Base-by-base conservation (phyloP, 768 basidiomycete genomes). In the Rossbeevera mucosa region DNA sequence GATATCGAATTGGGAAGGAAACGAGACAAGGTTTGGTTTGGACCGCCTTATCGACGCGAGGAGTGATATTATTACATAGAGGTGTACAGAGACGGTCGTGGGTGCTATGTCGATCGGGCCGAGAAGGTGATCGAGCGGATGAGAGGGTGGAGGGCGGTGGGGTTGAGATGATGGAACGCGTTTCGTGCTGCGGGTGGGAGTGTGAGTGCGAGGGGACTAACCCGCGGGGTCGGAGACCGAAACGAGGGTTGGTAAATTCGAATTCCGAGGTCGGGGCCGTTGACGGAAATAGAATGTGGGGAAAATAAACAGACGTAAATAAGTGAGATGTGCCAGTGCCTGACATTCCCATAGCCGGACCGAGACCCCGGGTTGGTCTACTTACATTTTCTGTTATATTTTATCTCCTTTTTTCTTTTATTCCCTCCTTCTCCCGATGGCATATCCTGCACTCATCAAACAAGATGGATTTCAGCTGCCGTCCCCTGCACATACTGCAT, bases 381-480 rank as follows among this genome's bases (percentile, higher is more conserved):
- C 12, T 36, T 20, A 24, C 21, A 29, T 26, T 20, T 36, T 18
- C n/a, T 36, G 33, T 9, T 36, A 36, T 36, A 36, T 36, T 36
- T 36, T 36, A n/a, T 36, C 33, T 36, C 33, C 8, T 36, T 36
- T 36, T 18, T 36, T 6, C 20, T 18, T 36, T 25, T 12, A 14
- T 33, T 18, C n/a, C 12, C 6, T 24, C 4, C 16, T 21, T 30
- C 24, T 43, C 26, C 11, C 45, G 40, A 67, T 69, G 64, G 59
- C 67, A 48, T 66, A 69, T 64, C 52, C 65, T 3, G 50, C 63
- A 41, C 59, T 68, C 53, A 64, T 88, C 57, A 74, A 86, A 54
- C 82, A 86, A 63, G 83, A 88, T 71, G 88, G 88, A 60, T 90
- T 90, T 66, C 83, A 86, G 56, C 61, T 83, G 30, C 78, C 81